These are phyloP conservation scores for Megacollybia marginata DNA, from an alignment of 768 basidiomycete species.

Conservation along the genomic window DNA sequence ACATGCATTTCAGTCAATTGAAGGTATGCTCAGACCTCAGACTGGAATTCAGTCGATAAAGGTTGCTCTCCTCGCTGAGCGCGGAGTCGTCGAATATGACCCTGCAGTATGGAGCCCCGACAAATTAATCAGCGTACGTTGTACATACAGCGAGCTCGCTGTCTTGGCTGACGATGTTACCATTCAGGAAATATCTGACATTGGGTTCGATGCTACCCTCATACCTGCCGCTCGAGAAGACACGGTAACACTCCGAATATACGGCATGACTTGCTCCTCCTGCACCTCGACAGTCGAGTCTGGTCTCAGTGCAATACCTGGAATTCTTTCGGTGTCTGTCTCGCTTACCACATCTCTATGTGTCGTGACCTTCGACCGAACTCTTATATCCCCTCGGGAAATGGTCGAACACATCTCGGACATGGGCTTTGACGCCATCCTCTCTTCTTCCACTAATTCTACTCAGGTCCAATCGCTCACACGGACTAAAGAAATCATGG, in stretches of 20 bases:
- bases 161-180: neutral
- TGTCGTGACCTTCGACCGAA: slow-evolving; percentile 68
- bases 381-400: slow-evolving; percentile 71
- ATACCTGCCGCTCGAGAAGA: slow-evolving; percentile 63
- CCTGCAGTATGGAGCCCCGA: slow-evolving; percentile 71
- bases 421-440: slow-evolving; percentile 85
- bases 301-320: slow-evolving; percentile 61
- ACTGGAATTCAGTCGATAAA: slow-evolving; percentile 88
- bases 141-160: neutral
- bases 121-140: slow-evolving; percentile 67
- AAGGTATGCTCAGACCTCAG: slow-evolving; percentile 73
- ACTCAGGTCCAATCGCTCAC: slow-evolving; percentile 84
- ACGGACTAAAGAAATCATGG: slow-evolving; percentile 83
- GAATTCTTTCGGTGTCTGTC: slow-evolving; percentile 64
- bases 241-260: slow-evolving; percentile 68
- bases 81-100: slow-evolving; percentile 88
- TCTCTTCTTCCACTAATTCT: slow-evolving; percentile 71
- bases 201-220: slow-evolving; percentile 83
- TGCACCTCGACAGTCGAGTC: slow-evolving; percentile 74
- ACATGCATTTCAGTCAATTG: slow-evolving; percentile 54
- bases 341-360: slow-evolving; percentile 73
- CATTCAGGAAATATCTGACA: slow-evolving; percentile 80
- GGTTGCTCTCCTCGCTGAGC: slow-evolving; percentile 95
- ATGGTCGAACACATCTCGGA: slow-evolving; percentile 84
- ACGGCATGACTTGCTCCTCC: slow-evolving; percentile 87